These are phyloP conservation scores for Prunus padus DNA, from an alignment of 306 rosid genomes.

Conservation along the genomic window DNA sequence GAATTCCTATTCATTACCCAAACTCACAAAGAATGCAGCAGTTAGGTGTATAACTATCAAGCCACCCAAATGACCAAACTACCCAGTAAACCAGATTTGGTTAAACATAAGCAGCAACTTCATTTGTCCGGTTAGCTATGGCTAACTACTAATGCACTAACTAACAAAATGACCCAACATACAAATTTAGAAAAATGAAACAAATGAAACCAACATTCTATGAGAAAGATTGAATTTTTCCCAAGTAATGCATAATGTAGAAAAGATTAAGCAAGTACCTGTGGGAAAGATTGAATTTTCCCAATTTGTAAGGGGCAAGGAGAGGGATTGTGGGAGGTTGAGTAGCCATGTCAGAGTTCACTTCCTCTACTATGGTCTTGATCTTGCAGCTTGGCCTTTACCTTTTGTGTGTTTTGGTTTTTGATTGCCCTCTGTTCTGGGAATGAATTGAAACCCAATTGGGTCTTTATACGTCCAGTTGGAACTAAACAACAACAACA, in stretches of 20 bases:
- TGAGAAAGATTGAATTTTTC: conserved; percentile 43
- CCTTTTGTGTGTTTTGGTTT: not conserved
- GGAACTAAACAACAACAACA: not conserved
- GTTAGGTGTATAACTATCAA: too few relatives aligned
- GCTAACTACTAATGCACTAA: too few relatives aligned
- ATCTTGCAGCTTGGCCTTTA: not conserved
- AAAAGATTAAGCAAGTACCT: conserved; percentile 27
- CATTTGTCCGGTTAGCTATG: too few relatives aligned
- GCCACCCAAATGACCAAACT: too few relatives aligned
- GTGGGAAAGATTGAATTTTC: conserved; percentile 48
- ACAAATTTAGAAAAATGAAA: not conserved
- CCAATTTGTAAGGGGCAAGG: conserved; percentile 39
- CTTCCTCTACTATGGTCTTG: not conserved
- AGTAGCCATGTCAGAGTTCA: not conserved
- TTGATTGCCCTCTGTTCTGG: not conserved
- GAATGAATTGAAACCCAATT: not conserved
- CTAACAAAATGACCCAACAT: too few relatives aligned
- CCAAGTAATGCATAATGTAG: conserved; percentile 21
- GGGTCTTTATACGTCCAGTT: not conserved
- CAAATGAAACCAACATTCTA: too few relatives aligned
- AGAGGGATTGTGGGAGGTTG: conserved; percentile 20
- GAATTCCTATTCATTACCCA: too few relatives aligned
- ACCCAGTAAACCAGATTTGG: too few relatives aligned
- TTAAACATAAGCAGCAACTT: too few relatives aligned
- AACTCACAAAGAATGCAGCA: too few relatives aligned